A percentile compares a stretch with the other conserved stretches of the same genome.
Conservation (phyloP, 2,329 filamentous ascomycete genomes). For the Geosmithia putterillii region DNA sequence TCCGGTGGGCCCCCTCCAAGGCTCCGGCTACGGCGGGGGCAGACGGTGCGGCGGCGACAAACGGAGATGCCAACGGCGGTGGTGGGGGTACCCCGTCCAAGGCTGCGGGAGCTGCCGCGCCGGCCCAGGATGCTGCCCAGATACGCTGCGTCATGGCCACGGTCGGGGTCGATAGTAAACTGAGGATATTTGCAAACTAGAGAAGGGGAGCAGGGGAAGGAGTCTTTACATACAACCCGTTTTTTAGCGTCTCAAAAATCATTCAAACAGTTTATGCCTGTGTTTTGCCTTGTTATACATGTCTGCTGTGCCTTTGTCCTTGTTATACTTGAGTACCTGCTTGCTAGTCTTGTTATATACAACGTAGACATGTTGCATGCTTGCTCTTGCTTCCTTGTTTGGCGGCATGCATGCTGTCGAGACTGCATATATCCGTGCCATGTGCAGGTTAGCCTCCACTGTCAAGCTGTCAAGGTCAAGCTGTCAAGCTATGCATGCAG, state of each 20-base stretch:
- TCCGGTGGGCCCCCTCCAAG: conserved; percentile 78
- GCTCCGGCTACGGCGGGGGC: conserved; percentile 32
- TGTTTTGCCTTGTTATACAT: neutral
- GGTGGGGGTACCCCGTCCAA: conserved; percentile 35
- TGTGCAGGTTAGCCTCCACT: too few relatives aligned
- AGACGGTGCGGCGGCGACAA: conserved; percentile 18
- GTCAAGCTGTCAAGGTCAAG: too few relatives aligned
- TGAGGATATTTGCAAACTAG: conserved; percentile 61
- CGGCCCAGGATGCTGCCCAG: conserved; percentile 35
- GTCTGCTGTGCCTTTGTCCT: neutral
- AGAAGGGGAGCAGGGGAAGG: conserved; percentile 1
- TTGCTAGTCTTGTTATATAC: too few relatives aligned
- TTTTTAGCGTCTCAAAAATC: neutral
- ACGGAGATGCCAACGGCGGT: conserved; percentile 8
- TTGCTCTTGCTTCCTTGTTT: too few relatives aligned
- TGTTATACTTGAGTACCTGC: neutral
- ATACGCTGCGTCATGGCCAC: conserved; percentile 79
- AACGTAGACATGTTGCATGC: too few relatives aligned
- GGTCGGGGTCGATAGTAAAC: conserved; percentile 67
- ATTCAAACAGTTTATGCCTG: neutral
- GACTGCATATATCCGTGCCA: too few relatives aligned
- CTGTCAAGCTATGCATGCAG: too few relatives aligned
- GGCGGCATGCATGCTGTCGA: too few relatives aligned
- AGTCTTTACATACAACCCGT: neutral
- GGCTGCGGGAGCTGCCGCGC: conserved; percentile 18